Evolutionary conservation across 163 green algal species (phyloP), one percentile per base, ranked within the genome.

Genomic region (Chloroidium sp.): DNA sequence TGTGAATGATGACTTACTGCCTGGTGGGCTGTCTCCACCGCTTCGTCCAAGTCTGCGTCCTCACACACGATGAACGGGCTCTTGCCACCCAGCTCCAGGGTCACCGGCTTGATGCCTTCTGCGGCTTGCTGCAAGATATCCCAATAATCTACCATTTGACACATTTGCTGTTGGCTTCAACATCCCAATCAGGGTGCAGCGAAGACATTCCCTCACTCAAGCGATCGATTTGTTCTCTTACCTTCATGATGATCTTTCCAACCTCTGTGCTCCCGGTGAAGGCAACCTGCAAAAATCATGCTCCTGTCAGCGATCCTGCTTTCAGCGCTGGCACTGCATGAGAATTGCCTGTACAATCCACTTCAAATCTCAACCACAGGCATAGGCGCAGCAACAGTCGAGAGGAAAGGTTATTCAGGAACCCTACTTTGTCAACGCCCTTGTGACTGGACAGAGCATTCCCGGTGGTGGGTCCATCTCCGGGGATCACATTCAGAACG

Each of bases 401-500:
- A 4, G 59, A 68, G 36, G 36, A 36, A 36, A 36, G 36, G 36
- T 36, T 36, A 36, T 36, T 36, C 36, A 36, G 62, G 10, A 62
- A 8, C 1, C 76, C 0, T 62, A 92, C 89, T 86, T 94, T 94
- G 83, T 94, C 84, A 3, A 93, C 82, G 1, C 75, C 77, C 2
- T 67, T 69, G 78, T 93, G 84, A 3, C 79, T 82, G 61, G 84
- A 80, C 12, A 94, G 69, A 14, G 87, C 84, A 12, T 85, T 88
- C 60, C 90, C 90, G 10, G 87, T 64, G 57, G 3, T 69, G 8
- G 76, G 59, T 2, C 77, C 76, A 74, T 89, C 89, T 61, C 92
- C 92, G 8, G 87, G 80, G 14, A 95, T 74, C 57, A 95, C 85
- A 82, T 94, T 94, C 76, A 95, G 77, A 36, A 94, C 84, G 10